Evolutionary conservation across 768 basidiomycete species (phyloP).

Genomic region (Tylopilus sp.): DNA sequence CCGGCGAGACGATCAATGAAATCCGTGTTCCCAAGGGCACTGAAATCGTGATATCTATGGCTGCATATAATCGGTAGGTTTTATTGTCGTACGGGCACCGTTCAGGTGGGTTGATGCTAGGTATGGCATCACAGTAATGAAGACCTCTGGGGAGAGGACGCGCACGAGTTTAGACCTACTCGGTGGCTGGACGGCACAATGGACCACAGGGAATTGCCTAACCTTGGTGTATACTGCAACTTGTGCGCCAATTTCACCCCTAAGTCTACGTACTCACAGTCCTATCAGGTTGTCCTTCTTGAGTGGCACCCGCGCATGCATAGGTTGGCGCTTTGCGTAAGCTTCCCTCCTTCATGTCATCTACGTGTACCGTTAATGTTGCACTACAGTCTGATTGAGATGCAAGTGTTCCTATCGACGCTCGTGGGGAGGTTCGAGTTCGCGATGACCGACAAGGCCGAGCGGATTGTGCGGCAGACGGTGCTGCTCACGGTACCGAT

Average conservation of each 20-base stretch:
- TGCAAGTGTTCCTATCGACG: constrained; percentile 57
- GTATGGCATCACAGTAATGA: constrained; percentile 3
- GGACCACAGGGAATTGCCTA: neutral
- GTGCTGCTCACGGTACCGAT: constrained; percentile 33
- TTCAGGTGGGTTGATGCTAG: neutral
- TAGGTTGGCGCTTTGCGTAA: constrained; percentile 17
- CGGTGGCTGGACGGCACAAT: constrained; percentile 2
- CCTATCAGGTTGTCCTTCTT: constrained; percentile 16
- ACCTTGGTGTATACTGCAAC: constrained; percentile 13
- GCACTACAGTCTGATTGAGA: constrained; percentile 39
- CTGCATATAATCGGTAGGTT: constrained; percentile 52
- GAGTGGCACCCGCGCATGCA: constrained; percentile 4
- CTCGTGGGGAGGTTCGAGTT: constrained; percentile 55
- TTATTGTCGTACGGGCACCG: neutral
- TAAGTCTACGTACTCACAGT: too few relatives aligned
- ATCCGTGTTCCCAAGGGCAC: constrained; percentile 50
- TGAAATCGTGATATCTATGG: constrained; percentile 46
- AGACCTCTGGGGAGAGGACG: constrained; percentile 26
- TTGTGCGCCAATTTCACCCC: neutral
- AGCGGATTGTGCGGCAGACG: constrained; percentile 22
- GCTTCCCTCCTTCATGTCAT: neutral
- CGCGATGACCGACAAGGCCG: constrained; percentile 24
- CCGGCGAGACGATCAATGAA: constrained; percentile 41
- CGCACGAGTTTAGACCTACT: constrained; percentile 11
- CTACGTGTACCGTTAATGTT: neutral